Conservation (phyloP, 495 filamentous ascomycete genomes). For the Penicillium longicatenatum region DNA sequence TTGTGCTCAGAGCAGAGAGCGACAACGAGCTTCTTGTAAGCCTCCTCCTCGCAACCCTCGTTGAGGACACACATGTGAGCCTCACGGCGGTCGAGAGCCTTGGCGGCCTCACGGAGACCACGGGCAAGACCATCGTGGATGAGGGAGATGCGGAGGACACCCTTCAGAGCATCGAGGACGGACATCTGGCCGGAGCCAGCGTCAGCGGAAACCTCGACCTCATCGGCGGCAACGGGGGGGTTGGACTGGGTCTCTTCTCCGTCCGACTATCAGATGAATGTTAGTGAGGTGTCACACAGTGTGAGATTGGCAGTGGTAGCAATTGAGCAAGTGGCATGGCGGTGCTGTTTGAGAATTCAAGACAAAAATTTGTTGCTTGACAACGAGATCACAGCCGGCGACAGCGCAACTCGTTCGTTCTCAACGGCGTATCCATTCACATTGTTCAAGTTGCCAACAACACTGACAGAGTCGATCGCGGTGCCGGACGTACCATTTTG, state of each 20-base stretch:
- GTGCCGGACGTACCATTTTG: slow-evolving; percentile 45
- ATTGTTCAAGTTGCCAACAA: slow-evolving; percentile 12
- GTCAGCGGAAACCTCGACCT: slow-evolving; percentile 90
- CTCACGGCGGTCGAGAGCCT: slow-evolving; percentile 96
- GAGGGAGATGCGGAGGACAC: slow-evolving; percentile 92
- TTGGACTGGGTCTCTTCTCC: slow-evolving; percentile 84
- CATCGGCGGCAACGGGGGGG: slow-evolving; percentile 72
- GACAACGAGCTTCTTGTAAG: slow-evolving; percentile 99
- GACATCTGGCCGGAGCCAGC: slow-evolving; percentile 88
- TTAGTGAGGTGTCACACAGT: slow-evolving; percentile 13
- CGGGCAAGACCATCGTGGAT: slow-evolving; percentile 99
- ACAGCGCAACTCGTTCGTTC: not conserved
- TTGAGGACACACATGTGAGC: slow-evolving; percentile 99
- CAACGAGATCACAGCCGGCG: not conserved
- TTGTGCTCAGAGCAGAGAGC: slow-evolving; percentile 98
- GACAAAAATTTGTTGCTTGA: not conserved
- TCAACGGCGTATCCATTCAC: slow-evolving; percentile 14
- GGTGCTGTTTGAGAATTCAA: not conserved
- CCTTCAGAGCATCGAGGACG: slow-evolving; percentile 96
- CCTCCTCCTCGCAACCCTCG: slow-evolving; percentile 98
- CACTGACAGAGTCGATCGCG: not conserved
- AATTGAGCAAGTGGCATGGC: not conserved
- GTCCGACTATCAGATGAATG: slow-evolving; percentile 60
- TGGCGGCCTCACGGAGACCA: slow-evolving; percentile 94
- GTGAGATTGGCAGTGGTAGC: not conserved